These are phyloP conservation scores for Colletotrichum viniferum DNA, from an alignment of 2,329 filamentous ascomycete species.

Conservation along the genomic window DNA sequence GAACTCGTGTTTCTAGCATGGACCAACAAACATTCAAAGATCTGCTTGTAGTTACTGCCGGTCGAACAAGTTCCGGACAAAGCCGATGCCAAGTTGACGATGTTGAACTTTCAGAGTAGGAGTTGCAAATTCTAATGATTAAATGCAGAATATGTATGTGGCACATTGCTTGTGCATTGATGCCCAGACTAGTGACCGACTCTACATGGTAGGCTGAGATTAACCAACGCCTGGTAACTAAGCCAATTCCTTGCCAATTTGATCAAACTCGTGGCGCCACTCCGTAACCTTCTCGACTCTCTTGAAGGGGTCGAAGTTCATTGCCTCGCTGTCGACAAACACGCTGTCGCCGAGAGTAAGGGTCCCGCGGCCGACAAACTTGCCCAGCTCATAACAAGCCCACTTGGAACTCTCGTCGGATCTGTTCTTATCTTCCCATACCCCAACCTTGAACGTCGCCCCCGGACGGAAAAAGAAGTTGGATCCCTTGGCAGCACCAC, in stretches of 20 bases:
- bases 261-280: slow-evolving; percentile 33
- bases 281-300: slow-evolving; percentile 30
- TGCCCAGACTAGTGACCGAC: background rate
- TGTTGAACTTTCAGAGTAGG: background rate
- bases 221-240: background rate
- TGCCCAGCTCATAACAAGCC: slow-evolving; percentile 21
- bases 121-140: background rate
- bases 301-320: slow-evolving; percentile 36
- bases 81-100: background rate
- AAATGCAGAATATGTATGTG: background rate
- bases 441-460: slow-evolving; percentile 29
- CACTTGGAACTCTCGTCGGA: slow-evolving; percentile 17
- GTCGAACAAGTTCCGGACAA: background rate
- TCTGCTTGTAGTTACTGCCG: background rate
- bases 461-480: slow-evolving; percentile 37
- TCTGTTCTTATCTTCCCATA: slow-evolving; percentile 31
- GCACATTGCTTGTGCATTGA: background rate
- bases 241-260: slow-evolving; percentile 26
- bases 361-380: slow-evolving; percentile 23
- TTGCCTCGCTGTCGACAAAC: slow-evolving; percentile 34
- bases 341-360: slow-evolving; percentile 30
- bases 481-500: slow-evolving; percentile 19
- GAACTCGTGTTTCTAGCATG: background rate
- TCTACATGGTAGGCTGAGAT: background rate
- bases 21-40: background rate